Evolutionary conservation across 2,329 filamentous ascomycete species (phyloP).

Genomic region (Seiridium cupressi): DNA sequence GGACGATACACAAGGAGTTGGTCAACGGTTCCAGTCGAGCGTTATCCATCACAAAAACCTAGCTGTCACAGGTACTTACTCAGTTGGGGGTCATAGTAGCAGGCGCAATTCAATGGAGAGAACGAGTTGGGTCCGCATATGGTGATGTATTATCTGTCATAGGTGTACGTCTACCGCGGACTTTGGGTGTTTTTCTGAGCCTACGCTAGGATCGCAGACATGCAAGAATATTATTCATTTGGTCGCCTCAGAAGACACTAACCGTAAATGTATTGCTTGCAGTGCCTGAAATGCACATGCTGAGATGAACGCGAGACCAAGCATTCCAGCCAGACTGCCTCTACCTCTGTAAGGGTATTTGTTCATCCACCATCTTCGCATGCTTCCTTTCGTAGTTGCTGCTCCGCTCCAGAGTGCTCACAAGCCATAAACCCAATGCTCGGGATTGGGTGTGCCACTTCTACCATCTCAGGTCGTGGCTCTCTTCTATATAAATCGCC

Average conservation of each 20-base stretch:
- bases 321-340: constrained; percentile 2
- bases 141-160: too few relatives aligned
- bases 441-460: neutral
- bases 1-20: too few relatives aligned
- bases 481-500: neutral
- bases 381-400: neutral
- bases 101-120: too few relatives aligned
- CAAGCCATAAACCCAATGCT: neutral
- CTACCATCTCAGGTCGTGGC: constrained; percentile 5
- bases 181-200: too few relatives aligned
- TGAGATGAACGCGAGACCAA: neutral
- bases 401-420: neutral
- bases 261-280: neutral
- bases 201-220: neutral
- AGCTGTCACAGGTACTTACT: too few relatives aligned
- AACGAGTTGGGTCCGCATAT: too few relatives aligned
- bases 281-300: neutral
- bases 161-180: too few relatives aligned
- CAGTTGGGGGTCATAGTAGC: too few relatives aligned
- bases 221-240: neutral
- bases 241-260: neutral
- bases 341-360: neutral
- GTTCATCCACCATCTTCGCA: neutral
- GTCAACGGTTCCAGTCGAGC: too few relatives aligned
- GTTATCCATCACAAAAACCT: too few relatives aligned